These are phyloP conservation scores for Gloeophyllum trabeum DNA, from an alignment of 768 basidiomycete genomes.

Conservation along the genomic window DNA sequence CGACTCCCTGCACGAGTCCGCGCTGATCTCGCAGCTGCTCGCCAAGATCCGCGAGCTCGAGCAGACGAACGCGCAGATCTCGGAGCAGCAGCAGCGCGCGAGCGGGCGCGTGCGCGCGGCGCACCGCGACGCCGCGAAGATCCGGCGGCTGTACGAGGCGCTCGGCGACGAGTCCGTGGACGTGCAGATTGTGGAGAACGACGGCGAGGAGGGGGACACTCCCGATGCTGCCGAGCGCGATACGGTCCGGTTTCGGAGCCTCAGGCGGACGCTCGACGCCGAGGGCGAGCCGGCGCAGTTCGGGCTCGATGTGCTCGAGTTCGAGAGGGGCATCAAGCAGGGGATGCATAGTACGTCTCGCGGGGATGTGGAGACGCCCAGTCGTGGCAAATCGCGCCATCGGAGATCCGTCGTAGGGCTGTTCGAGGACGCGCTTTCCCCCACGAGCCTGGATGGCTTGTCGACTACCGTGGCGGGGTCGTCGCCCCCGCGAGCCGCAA, in stretches of 20 bases:
- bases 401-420: conserved; percentile 52
- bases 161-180: conserved; percentile 45
- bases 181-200: conserved; percentile 27
- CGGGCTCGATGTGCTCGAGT: conserved; percentile 9
- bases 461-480: not conserved
- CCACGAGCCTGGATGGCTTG: not conserved
- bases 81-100: conserved; percentile 53
- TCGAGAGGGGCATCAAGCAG: conserved; percentile 11
- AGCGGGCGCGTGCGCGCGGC: conserved; percentile 51
- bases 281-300: conserved; percentile 21
- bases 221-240: conserved; percentile 16
- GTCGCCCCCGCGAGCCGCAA: not conserved
- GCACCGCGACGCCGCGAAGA: conserved; percentile 61
- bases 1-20: conserved; percentile 26
- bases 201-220: conserved; percentile 19
- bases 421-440: conserved; percentile 29
- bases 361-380: conserved; percentile 3
- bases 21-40: conserved; percentile 59
- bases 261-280: conserved; percentile 30
- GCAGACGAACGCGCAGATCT: conserved; percentile 56
- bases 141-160: conserved; percentile 59
- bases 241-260: conserved; percentile 38
- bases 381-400: conserved; percentile 17
- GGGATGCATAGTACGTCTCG: conserved; percentile 19
- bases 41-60: conserved; percentile 71